These are phyloP conservation scores for Panellus pusillus DNA, from an alignment of 768 basidiomycete species.

Conservation along the genomic window DNA sequence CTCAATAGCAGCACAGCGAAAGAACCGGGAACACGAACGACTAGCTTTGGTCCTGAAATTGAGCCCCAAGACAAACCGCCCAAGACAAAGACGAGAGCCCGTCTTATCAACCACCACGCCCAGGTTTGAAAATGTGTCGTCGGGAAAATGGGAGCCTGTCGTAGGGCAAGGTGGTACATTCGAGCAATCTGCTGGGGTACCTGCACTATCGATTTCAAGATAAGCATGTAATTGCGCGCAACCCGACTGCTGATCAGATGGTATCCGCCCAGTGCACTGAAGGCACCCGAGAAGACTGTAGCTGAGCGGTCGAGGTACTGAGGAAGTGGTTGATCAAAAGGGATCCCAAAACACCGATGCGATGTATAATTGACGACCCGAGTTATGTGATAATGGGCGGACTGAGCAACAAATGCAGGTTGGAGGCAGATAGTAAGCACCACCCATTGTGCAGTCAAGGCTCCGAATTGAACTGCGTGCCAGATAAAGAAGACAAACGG, in stretches of 20 bases:
- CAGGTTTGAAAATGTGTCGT: conserved; percentile 5
- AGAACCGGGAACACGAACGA: neutral
- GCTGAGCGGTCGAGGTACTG: neutral
- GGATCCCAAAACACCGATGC: conserved; percentile 7
- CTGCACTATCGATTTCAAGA: conserved; percentile 5
- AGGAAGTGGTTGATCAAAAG: neutral
- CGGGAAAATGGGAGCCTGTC: neutral
- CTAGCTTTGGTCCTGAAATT: conserved; percentile 5
- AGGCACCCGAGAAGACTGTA: neutral
- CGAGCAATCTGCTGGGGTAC: neutral
- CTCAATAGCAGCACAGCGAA: neutral
- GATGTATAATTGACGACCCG: conserved; percentile 1
- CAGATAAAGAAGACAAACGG: conserved; percentile 5
- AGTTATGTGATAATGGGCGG: neutral
- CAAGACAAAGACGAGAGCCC: conserved; percentile 5
- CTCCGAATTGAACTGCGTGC: neutral
- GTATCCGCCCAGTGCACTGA: conserved; percentile 12
- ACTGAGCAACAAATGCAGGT: neutral
- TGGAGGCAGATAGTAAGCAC: neutral
- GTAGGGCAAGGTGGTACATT: neutral
- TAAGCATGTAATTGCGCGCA: conserved; percentile 12
- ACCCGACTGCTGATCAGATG: conserved; percentile 14
- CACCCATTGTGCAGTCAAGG: conserved; percentile 2
- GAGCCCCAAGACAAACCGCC: conserved; percentile 10
- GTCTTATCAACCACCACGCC: conserved; percentile 6